Evolutionary conservation across 148 eudicot genomes (phyloP).

Genomic region (Oxyria digyna): DNA sequence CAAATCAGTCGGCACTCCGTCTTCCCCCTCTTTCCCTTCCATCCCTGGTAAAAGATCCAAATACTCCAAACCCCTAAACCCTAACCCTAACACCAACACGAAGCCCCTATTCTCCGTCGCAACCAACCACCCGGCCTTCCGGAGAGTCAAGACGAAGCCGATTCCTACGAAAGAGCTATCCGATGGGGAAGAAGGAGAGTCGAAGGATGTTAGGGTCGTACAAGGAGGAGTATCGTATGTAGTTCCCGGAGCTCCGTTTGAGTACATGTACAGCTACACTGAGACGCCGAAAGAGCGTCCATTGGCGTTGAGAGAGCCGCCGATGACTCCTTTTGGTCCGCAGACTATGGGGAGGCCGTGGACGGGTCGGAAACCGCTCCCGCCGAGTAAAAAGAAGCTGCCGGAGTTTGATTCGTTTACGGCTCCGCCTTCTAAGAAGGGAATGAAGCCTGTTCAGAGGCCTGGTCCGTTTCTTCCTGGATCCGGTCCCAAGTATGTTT

Average conservation of each 20-base stretch:
- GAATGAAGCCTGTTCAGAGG: constrained; percentile 91
- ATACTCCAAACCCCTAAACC: constrained; percentile 38
- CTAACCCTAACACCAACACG: constrained; percentile 13
- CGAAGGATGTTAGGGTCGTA: neutral
- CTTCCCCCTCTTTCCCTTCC: constrained; percentile 57
- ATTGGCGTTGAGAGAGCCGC: constrained; percentile 56
- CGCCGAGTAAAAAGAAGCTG: constrained; percentile 51
- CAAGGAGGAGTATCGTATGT: constrained; percentile 47
- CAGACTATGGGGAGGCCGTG: constrained; percentile 71
- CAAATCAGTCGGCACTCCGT: constrained; percentile 61
- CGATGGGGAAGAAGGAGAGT: neutral
- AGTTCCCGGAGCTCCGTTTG: constrained; percentile 73
- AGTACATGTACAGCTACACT: constrained; percentile 81
- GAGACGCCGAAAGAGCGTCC: constrained; percentile 85
- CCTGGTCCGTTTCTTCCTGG: constrained; percentile 88
- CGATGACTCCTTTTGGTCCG: constrained; percentile 80
- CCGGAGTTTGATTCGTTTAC: constrained; percentile 77
- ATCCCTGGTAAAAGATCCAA: constrained; percentile 60
- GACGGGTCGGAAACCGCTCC: constrained; percentile 83
- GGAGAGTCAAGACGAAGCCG: constrained; percentile 14
- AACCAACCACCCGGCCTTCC: constrained; percentile 36
- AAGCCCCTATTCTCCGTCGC: neutral
- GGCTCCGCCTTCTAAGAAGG: constrained; percentile 67
- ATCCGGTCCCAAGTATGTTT: constrained; percentile 70
- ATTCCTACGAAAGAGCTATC: constrained; percentile 16